A percentile compares a stretch with the other conserved stretches of the same genome.
These are phyloP conservation scores for Mortierella sp. DNA, from an alignment of 371 early-diverging fungal species.

Conservation along the genomic window DNA sequence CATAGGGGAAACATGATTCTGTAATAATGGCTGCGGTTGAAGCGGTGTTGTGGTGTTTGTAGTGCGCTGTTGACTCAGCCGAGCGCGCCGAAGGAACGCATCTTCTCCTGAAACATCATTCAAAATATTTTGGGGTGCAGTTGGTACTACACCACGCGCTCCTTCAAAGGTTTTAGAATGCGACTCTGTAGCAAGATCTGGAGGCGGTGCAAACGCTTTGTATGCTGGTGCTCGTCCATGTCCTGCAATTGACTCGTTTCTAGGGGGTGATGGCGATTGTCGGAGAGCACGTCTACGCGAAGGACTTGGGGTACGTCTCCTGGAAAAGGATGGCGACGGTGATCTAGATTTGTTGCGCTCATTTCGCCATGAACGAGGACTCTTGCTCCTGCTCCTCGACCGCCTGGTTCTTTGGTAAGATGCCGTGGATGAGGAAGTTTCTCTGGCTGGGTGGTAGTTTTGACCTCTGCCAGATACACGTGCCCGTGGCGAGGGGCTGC, in stretches of 20 bases:
- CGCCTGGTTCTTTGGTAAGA: constrained; percentile 7
- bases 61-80: constrained; percentile 57
- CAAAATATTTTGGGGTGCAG: constrained; percentile 19
- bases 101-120: constrained; percentile 76
- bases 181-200: constrained; percentile 7
- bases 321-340: constrained; percentile 11
- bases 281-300: not conserved
- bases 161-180: not conserved
- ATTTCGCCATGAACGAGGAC: constrained; percentile 1
- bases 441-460: not conserved
- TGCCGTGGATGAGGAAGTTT: too few species aligned
- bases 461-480: constrained; percentile 8
- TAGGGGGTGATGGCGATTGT: constrained; percentile 11
- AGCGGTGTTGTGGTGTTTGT: not conserved
- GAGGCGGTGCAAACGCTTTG: constrained; percentile 50
- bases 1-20: not conserved
- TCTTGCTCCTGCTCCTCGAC: constrained; percentile 17
- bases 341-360: constrained; percentile 24
- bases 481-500: constrained; percentile 11
- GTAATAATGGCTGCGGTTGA: not conserved
- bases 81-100: constrained; percentile 74
- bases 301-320: constrained; percentile 29
- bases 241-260: not conserved
- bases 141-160: not conserved
- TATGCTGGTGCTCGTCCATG: constrained; percentile 9